Percentiles rank a stretch among this genome's conserved stretches.
Conservation (phyloP, 1,284 basidiomycete genomes). For the Irpex sp. region DNA sequence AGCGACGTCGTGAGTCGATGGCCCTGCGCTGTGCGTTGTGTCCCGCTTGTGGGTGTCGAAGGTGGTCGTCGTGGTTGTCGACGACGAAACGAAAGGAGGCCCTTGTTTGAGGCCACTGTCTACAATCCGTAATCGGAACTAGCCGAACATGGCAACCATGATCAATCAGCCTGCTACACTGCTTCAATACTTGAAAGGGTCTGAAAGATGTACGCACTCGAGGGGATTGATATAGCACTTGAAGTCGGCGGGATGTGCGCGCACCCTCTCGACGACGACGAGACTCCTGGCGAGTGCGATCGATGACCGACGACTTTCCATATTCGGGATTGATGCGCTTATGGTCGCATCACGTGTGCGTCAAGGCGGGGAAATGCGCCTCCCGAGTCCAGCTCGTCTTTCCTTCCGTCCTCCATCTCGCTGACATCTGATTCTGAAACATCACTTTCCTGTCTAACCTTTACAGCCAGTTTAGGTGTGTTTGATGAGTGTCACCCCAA, state of each 20-base stretch:
- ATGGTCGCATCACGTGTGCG: background rate
- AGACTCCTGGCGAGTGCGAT: background rate
- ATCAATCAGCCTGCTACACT: conserved; percentile 6
- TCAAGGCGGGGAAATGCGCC: background rate
- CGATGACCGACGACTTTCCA: background rate
- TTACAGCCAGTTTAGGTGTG: background rate
- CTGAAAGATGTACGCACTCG: background rate
- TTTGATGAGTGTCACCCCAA: background rate
- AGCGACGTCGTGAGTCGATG: background rate
- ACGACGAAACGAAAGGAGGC: conserved; percentile 9
- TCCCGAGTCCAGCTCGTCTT: background rate
- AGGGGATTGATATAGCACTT: background rate
- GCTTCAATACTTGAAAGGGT: background rate
- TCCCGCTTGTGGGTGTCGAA: conserved; percentile 2
- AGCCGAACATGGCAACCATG: conserved; percentile 14
- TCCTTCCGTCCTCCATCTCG: background rate
- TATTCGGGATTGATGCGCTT: background rate
- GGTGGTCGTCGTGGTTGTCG: conserved; percentile 15
- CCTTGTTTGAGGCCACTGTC: conserved; percentile 4
- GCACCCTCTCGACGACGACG: background rate
- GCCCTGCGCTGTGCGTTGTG: background rate
- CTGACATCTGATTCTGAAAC: background rate
- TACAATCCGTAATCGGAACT: conserved; percentile 9
- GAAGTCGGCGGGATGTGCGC: background rate
- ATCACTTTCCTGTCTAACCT: background rate